Evolutionary conservation across 2,329 filamentous ascomycete species (phyloP), one percentile per base, ranked within the genome.

Genomic region (Gaeumannomyces tritici): DNA sequence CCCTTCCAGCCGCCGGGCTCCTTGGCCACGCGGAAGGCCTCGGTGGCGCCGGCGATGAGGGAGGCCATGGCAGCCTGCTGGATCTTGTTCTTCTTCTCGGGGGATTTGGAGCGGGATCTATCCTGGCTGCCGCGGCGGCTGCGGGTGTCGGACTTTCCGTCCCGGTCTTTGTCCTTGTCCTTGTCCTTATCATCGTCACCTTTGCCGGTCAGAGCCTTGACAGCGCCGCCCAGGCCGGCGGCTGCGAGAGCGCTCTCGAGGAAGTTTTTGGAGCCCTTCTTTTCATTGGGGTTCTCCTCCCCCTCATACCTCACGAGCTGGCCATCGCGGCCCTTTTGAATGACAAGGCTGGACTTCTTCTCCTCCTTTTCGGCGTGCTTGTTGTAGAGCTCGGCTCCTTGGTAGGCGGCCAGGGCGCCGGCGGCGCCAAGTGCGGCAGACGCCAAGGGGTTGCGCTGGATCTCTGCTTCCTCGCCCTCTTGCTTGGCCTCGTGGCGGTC

Each of bases 11-110:
- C 85, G 62, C 93, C 93, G 2, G 91, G 89, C 65, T 95, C 89
- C 70, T 93, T 96, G 72, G 93, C 88, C 63, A 92, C 88, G 65
- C 91, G 89, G 81, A 96, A 96, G 55, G 93, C 93, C 75, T 97
- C 93, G 62, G 92, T 89, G 55, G 93, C 93, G 69, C 92, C 93
- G 33, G 93, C 93, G 58, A 96, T 84, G 54, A 97, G 80, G 26
- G 93, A 95, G 42, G 93, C 93, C 79, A 95, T 93, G 72, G 93
- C 91, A 42, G 92, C 92, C 75, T 96, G 91, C 67, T 92, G 87
- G 58, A 91, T 84, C 69, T 90, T 90, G 68, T 78, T 81, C 33
- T 78, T 80, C 66, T 79, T 79, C 66, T 75, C 79, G 51, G 65
- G 78, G 79, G 81, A 79, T 62, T 79, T 77, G 35, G 82, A 84